Percentiles rank a stretch among this genome's conserved stretches.
phyloP scores from a whole-genome alignment of 2,329 filamentous ascomycete species.

The Xylaria sp. region DNA sequence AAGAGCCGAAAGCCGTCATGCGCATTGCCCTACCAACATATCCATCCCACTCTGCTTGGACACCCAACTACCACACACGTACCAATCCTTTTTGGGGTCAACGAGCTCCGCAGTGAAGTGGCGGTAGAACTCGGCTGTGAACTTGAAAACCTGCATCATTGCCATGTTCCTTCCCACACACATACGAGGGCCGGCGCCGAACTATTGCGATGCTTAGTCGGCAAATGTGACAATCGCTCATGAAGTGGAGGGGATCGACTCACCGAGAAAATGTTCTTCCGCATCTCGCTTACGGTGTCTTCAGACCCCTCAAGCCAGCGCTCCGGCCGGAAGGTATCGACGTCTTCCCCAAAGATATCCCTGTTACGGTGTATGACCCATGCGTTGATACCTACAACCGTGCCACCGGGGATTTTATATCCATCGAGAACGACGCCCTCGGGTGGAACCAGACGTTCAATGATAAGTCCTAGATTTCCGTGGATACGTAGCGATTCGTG shows the following conservation, averaged over 20 bases:
- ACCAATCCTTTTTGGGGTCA: conserved; percentile 5
- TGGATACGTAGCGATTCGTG: conserved; percentile 1
- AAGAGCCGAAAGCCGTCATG: too few species aligned
- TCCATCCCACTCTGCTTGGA: conserved; percentile 10
- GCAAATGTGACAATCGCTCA: neutral
- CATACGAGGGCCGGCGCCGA: conserved; percentile 10
- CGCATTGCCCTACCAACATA: too few species aligned
- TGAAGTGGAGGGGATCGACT: neutral
- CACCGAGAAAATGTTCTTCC: neutral
- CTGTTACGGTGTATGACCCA: conserved; percentile 8
- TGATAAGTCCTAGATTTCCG: neutral
- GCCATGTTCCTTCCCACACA: conserved; percentile 14
- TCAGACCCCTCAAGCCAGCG: conserved; percentile 1
- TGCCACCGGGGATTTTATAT: neutral
- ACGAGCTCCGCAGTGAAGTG: neutral
- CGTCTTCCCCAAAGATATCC: conserved; percentile 4
- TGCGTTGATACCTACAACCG: conserved; percentile 8
- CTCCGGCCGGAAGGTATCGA: neutral
- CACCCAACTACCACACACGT: conserved; percentile 2
- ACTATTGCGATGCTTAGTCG: neutral
- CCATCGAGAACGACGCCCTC: neutral
- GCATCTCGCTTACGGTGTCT: neutral
- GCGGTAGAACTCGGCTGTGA: conserved; percentile 1
- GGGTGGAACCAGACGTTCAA: neutral
- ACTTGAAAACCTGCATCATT: conserved; percentile 7